Base-by-base conservation (phyloP, 129 eudicot genomes). In the Pulicaria dysenterica region DNA sequence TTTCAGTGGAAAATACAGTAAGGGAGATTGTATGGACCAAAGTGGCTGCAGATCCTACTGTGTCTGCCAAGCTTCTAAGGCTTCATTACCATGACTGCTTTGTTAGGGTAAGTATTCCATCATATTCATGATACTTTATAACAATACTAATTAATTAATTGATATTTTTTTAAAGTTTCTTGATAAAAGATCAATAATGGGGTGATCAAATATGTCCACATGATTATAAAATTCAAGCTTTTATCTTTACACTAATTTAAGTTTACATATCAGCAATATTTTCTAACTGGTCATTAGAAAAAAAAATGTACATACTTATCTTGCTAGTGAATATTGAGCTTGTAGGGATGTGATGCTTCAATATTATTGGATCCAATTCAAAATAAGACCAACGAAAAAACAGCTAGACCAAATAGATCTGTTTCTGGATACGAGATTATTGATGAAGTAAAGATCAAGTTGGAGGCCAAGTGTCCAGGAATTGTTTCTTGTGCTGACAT, bases 21-120 rank as follows among this genome's bases (percentile, higher is more conserved):
- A 74, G 58, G 71, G 67, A 68, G 15, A 74, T 86, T 4, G 83
- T 84, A 43, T 78, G 91, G 91, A 75, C 13, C 12, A 77, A 68
- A 77, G 88, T 78, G 44, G 78, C 75, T 5, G 67, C 42, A 8
- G 51, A 72, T 63, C 67, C 76, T 62, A 24, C 66, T 36, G 43
- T 86, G 75, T 84, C 80, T 4, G 81, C 86, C 45, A 81, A 80
- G 80, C 78, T 86, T 39, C 64, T 81, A 44, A 62, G 91, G 76
- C 82, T 86, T 66, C 91, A 86, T 56, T 86, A 77, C 58, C 88
- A 83, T 72, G 88, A 86, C 16, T 86, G 91, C 78, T 86, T 86
- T 70, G 91, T 86, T 12, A 75, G 86, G 78, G 91, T 86, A 80
- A 46, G 73, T 69, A 69, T 14, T 43, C 16, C 16, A n/a, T 50